phyloP scores from a whole-genome alignment of 371 early-diverging fungal genomes.

The Mucor circinelloides region DNA sequence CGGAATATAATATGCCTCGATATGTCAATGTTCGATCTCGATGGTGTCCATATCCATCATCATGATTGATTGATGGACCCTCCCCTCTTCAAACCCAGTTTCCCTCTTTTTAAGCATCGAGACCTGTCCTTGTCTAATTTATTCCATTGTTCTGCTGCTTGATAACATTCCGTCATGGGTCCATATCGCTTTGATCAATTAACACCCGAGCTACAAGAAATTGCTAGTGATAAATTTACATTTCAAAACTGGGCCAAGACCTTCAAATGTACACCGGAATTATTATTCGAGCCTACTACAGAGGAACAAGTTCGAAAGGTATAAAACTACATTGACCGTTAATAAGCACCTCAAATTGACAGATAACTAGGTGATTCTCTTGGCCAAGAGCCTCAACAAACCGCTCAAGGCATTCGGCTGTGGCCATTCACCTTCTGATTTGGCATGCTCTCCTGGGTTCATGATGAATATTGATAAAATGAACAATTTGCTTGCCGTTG shows the following conservation, averaged over 20 bases:
- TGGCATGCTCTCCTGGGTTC: constrained; percentile 71
- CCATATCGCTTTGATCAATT: constrained; percentile 20
- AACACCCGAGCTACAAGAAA: constrained; percentile 14
- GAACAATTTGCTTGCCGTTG: constrained; percentile 58
- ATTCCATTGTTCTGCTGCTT: background rate
- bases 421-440: constrained; percentile 84
- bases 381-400: constrained; percentile 48
- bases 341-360: background rate
- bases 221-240: constrained; percentile 22
- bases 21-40: background rate
- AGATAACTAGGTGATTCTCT: constrained; percentile 49
- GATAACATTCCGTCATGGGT: constrained; percentile 9
- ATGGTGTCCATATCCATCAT: background rate
- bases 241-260: constrained; percentile 82
- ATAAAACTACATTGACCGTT: no score
- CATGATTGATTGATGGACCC: background rate
- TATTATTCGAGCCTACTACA: constrained; percentile 62
- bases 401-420: constrained; percentile 72
- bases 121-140: background rate
- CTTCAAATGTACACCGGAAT: constrained; percentile 61
- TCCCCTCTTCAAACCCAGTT: background rate
- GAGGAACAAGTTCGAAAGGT: constrained; percentile 71
- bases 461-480: constrained; percentile 75
- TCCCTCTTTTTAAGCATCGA: background rate
- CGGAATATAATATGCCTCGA: background rate